phyloP scores from a whole-genome alignment of 768 basidiomycete genomes.

The Lyophyllum shimeji region DNA sequence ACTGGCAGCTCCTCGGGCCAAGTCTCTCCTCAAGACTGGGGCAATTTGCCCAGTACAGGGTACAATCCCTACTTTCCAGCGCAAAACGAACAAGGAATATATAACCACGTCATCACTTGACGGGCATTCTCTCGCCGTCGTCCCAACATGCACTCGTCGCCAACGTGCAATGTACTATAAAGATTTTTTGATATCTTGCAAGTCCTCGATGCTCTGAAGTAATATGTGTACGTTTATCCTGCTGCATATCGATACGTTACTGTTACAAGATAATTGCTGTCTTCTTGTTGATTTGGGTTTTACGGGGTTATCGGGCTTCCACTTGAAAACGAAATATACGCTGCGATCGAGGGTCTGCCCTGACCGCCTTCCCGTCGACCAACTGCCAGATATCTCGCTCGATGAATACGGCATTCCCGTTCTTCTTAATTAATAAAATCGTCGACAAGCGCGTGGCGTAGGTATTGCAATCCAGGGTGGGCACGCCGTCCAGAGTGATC shows the following conservation, averaged over 20 bases:
- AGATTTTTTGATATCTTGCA: constrained; percentile 20
- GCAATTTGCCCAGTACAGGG: constrained; percentile 48
- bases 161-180: constrained; percentile 2
- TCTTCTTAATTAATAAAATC: constrained; percentile 61
- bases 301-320: constrained; percentile 5
- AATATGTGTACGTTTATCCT: constrained; percentile 9
- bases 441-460: constrained; percentile 79
- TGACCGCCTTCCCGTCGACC: constrained; percentile 37
- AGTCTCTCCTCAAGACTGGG: constrained; percentile 64
- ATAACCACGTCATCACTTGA: constrained; percentile 59
- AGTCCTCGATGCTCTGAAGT: constrained; percentile 1
- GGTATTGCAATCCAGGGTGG: constrained; percentile 16
- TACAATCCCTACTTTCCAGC: constrained; percentile 75
- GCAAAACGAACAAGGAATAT: constrained; percentile 51
- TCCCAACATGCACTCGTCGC: constrained; percentile 8
- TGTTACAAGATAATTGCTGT: constrained; percentile 18
- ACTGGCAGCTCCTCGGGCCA: constrained; percentile 38
- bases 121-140: constrained; percentile 6
- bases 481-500: constrained; percentile 29
- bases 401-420: constrained; percentile 61
- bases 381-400: constrained; percentile 71
- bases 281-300: constrained; percentile 1
- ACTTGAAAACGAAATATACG: constrained; percentile 53
- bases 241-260: constrained; percentile 15
- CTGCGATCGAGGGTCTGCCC: constrained; percentile 41